Conservation (phyloP, 2,329 filamentous ascomycete species). For the Penicillium sp. region DNA sequence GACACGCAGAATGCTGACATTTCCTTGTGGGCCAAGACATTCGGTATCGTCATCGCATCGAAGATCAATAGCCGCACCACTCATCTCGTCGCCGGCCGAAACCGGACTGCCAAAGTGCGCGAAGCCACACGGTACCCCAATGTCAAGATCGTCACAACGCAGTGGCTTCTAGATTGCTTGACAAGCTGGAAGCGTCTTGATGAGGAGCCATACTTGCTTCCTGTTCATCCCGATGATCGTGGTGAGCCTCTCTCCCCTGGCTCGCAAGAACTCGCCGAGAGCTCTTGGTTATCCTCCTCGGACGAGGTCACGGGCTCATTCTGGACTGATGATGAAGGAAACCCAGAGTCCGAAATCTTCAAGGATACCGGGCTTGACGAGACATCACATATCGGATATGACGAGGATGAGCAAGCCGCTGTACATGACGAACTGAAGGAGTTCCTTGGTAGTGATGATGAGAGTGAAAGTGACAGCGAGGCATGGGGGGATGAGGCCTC, state of each 20-base stretch:
- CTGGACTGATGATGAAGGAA: slow-evolving; percentile 45
- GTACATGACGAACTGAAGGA: slow-evolving; percentile 73
- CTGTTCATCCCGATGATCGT: slow-evolving; percentile 70
- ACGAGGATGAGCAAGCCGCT: slow-evolving; percentile 62
- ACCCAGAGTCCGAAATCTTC: slow-evolving; percentile 46
- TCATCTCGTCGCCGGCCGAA: slow-evolving; percentile 55
- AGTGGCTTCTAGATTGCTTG: slow-evolving; percentile 85
- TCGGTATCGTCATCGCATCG: slow-evolving; percentile 65
- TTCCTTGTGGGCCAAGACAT: slow-evolving; percentile 79
- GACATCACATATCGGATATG: slow-evolving; percentile 54
- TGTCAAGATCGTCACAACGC: slow-evolving; percentile 87
- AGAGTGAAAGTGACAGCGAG: slow-evolving; percentile 53
- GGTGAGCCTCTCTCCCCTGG: slow-evolving; percentile 42
- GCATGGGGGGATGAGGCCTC: slow-evolving; percentile 25
- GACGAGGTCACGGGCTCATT: slow-evolving; percentile 51
- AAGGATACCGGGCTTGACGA: slow-evolving; percentile 53
- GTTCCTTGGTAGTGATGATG: slow-evolving; percentile 59
- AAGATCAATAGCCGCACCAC: slow-evolving; percentile 50
- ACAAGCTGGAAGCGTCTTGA: slow-evolving; percentile 79
- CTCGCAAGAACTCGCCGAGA: slow-evolving; percentile 49
- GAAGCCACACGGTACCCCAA: slow-evolving; percentile 75
- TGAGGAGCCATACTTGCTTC: slow-evolving; percentile 74
- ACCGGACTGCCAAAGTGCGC: slow-evolving; percentile 86
- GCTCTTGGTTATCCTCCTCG: slow-evolving; percentile 45
- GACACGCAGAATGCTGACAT: slow-evolving; percentile 82